These are phyloP conservation scores for Setomelanomma holmii DNA, from an alignment of 2,329 filamentous ascomycete genomes.

Conservation along the genomic window DNA sequence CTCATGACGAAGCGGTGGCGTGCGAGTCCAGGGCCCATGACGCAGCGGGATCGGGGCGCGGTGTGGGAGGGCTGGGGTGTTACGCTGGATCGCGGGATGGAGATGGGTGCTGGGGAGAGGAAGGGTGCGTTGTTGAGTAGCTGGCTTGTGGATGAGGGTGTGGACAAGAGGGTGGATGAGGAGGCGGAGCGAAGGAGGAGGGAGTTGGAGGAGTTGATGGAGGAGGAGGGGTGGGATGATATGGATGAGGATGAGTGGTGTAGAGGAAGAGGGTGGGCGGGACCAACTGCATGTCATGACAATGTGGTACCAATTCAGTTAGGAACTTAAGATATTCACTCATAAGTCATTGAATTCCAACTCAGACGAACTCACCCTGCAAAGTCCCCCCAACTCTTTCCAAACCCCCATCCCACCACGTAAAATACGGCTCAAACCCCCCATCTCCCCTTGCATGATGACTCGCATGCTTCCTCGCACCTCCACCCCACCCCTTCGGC, in stretches of 20 bases:
- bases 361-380: no score
- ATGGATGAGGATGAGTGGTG: slow-evolving; percentile 5
- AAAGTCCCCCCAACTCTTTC: no score
- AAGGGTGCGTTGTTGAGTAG: slow-evolving; percentile 11
- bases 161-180: slow-evolving; percentile 7
- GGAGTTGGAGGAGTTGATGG: slow-evolving; percentile 28
- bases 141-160: slow-evolving; percentile 7
- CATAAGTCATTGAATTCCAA: no score
- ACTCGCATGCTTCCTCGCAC: no score
- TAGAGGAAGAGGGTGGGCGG: no score
- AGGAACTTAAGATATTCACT: no score
- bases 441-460: no score
- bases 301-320: no score
- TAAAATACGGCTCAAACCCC: no score
- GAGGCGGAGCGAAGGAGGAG: slow-evolving; percentile 16
- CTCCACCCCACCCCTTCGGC: no score
- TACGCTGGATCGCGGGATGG: slow-evolving; percentile 22
- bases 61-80: slow-evolving; percentile 46
- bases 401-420: no score
- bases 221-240: slow-evolving; percentile 20
- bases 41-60: slow-evolving; percentile 24
- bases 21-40: slow-evolving; percentile 27
- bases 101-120: slow-evolving; percentile 29
- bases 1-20: slow-evolving; percentile 44
- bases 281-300: no score